These are phyloP conservation scores for Ophiostoma sp. DNA, from an alignment of 2,329 filamentous ascomycete species.

Conservation along the genomic window DNA sequence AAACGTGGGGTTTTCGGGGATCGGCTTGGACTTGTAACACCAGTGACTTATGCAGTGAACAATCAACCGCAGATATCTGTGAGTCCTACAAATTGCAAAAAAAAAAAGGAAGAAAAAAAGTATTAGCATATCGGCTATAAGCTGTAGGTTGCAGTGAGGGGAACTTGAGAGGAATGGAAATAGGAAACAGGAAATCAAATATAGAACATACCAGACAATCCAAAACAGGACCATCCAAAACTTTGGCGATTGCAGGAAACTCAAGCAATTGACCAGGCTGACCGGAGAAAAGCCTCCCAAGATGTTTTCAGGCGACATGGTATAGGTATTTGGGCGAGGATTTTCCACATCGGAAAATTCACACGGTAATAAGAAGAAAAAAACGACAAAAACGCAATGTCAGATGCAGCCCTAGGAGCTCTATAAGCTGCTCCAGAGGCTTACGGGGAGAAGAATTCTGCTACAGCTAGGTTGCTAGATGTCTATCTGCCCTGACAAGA, in stretches of 20 bases:
- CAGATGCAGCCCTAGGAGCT: background rate
- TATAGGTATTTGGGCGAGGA: slow-evolving; percentile 12
- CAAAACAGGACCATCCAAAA: slow-evolving; percentile 44
- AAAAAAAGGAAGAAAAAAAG: background rate
- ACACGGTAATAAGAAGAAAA: background rate
- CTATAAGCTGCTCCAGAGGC: background rate
- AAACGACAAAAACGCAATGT: background rate
- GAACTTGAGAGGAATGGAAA: background rate
- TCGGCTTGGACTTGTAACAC: slow-evolving; percentile 77
- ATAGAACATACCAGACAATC: slow-evolving; percentile 41
- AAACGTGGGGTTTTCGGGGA: slow-evolving; percentile 73
- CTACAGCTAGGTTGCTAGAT: background rate
- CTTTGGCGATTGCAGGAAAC: slow-evolving; percentile 36
- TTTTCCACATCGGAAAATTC: slow-evolving; percentile 11
- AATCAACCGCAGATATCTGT: slow-evolving; percentile 80
- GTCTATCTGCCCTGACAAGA: background rate
- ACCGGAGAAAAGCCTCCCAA: background rate
- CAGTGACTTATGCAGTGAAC: slow-evolving; percentile 83
- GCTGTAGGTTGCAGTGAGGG: background rate
- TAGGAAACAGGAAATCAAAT: background rate
- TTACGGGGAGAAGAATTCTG: slow-evolving; percentile 8
- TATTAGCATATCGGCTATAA: background rate
- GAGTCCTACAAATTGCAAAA: slow-evolving; percentile 55
- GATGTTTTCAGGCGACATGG: slow-evolving; percentile 19
- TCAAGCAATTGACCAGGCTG: slow-evolving; percentile 11